Percentiles rank a stretch among this genome's conserved stretches.
phyloP scores from a whole-genome alignment of 495 filamentous ascomycete species.

The Corynascus novoguineensis region DNA sequence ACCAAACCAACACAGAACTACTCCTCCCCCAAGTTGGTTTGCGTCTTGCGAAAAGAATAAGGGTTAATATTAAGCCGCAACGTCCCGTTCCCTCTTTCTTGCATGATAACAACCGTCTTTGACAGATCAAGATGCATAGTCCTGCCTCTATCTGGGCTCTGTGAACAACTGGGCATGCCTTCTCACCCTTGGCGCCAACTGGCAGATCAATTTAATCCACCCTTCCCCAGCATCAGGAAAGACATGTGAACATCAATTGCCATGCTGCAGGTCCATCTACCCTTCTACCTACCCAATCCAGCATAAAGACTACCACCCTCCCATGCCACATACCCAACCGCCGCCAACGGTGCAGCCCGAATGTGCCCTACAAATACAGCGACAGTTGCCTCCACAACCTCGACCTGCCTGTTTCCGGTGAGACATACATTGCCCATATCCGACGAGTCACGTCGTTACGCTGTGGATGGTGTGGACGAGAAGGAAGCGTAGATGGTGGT shows the following conservation, averaged over 20 bases:
- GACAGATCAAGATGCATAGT: neutral
- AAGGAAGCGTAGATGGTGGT: neutral
- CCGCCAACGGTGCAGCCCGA: neutral
- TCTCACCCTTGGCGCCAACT: neutral
- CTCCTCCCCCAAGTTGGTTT: too few species aligned
- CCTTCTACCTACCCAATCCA: neutral
- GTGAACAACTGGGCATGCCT: too few species aligned
- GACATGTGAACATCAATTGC: neutral
- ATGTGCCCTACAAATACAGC: neutral
- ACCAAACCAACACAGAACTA: too few species aligned
- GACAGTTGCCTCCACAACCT: neutral
- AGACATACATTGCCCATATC: conserved; percentile 3
- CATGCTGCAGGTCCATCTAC: too few species aligned
- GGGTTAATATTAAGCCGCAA: neutral
- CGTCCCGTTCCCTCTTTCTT: neutral
- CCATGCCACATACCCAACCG: neutral
- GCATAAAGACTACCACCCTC: neutral
- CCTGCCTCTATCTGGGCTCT: too few species aligned
- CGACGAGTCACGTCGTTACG: neutral
- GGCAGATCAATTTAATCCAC: neutral
- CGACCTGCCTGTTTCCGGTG: neutral
- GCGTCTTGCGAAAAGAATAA: neutral
- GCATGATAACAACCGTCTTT: neutral
- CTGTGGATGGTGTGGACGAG: neutral
- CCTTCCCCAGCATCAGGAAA: neutral